phyloP scores from a whole-genome alignment of 2,329 filamentous ascomycete genomes.

The Diatrype stigma region DNA sequence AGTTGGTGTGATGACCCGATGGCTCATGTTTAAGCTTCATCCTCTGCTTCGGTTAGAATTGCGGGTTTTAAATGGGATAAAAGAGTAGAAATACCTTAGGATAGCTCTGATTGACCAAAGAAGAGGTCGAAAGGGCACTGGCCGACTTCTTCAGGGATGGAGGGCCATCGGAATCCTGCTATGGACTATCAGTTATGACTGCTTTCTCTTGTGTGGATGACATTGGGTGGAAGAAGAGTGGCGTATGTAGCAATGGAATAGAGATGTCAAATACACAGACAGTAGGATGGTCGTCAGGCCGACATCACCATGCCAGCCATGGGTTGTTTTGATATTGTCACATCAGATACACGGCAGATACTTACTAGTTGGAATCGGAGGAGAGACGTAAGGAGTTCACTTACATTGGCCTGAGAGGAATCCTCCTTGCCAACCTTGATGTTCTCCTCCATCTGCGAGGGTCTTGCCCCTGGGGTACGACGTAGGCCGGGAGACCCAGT shows the following conservation, averaged over 20 bases:
- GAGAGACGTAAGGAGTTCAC: constrained; percentile 22
- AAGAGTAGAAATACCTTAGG: constrained; percentile 46
- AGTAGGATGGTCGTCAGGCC: background rate
- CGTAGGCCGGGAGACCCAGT: constrained; percentile 39
- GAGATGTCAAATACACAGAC: background rate
- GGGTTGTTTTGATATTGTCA: background rate
- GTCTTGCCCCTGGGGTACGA: constrained; percentile 30
- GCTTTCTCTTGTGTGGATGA: background rate
- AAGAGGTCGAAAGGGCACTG: constrained; percentile 47
- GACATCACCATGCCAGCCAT: no score
- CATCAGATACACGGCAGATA: constrained; percentile 8
- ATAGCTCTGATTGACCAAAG: constrained; percentile 50
- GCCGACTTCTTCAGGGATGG: constrained; percentile 38
- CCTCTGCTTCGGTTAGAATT: constrained; percentile 34
- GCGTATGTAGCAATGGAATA: background rate
- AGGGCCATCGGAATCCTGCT: constrained; percentile 18
- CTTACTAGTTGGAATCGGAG: constrained; percentile 25
- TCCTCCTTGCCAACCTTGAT: constrained; percentile 34
- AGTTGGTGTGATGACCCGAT: constrained; percentile 20
- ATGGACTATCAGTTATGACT: constrained; percentile 1
- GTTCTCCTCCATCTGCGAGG: constrained; percentile 32
- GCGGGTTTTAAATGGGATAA: background rate
- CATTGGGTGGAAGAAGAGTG: background rate
- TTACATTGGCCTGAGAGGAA: constrained; percentile 27
- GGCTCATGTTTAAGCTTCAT: constrained; percentile 44